Percentiles rank a stretch among this genome's conserved stretches.
phyloP scores from a whole-genome alignment of 805 yeast genomes.

The Suhomyces emberorum region DNA sequence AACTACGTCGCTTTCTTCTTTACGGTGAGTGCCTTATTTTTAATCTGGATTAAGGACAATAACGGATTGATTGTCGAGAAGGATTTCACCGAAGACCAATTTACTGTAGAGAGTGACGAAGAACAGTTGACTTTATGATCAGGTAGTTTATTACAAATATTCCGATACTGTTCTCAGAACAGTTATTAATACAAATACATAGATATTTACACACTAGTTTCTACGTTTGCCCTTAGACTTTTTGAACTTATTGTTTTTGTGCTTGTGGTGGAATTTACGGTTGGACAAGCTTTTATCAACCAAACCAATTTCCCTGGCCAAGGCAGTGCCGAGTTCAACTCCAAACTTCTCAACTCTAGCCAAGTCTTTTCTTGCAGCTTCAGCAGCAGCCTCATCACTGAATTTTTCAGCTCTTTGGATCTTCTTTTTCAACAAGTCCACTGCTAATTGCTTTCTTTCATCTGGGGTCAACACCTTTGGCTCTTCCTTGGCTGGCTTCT shows the following conservation, averaged over 20 bases:
- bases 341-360: constrained; percentile 83
- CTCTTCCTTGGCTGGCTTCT: constrained; percentile 28
- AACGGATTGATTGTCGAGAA: constrained; percentile 25
- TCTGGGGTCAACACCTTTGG: constrained; percentile 54
- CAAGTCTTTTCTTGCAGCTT: constrained; percentile 57
- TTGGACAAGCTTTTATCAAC: constrained; percentile 35
- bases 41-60: constrained; percentile 30
- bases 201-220: constrained; percentile 1
- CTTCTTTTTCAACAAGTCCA: constrained; percentile 64
- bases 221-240: constrained; percentile 5
- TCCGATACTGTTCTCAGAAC: no score
- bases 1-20: constrained; percentile 9
- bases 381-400: constrained; percentile 59
- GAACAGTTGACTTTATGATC: background rate
- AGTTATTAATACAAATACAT: background rate
- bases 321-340: constrained; percentile 59
- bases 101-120: constrained; percentile 2
- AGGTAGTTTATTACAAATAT: background rate
- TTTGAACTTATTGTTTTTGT: constrained; percentile 10
- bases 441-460: constrained; percentile 64
- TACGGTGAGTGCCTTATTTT: constrained; percentile 16
- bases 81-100: background rate
- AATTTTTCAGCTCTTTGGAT: constrained; percentile 74
- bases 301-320: constrained; percentile 66
- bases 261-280: constrained; percentile 11